Evolutionary conservation across 208 protist genomes (phyloP), one percentile per base, ranked within the genome.

Genomic region (Leishmania gerbilli): DNA sequence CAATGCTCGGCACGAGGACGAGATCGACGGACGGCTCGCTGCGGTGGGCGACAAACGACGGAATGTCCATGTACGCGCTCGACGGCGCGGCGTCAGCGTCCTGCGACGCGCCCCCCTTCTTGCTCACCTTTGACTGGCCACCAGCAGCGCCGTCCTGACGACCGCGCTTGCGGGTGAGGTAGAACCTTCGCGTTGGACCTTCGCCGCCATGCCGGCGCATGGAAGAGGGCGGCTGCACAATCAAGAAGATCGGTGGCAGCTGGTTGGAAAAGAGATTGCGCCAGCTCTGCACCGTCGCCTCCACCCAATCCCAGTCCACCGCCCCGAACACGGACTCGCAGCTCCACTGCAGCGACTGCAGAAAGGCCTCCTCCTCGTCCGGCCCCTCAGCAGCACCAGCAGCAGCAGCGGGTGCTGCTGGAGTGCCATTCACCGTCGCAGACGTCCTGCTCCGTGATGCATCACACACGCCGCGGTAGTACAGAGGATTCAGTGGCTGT

Each of bases 251-350:
- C 27, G 86, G 82, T 13, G 84, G 87, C 47, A 88, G 77, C 40
- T 81, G 75, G 55, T 85, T 87, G 2, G 77, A 83, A 82, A 92
- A 88, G 62, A 89, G 84, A 8, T 56, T 76, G 21, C 82, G 84
- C 90, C 90, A 96, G 62, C 74, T 76, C 53, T 79, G 74, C 64
- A 97, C 79, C 13, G 82, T 88, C 53, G 79, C 45, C 79, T 93
- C 87, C 31, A 96, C 91, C 94, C 94, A 97, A 83, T 86, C 86
- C 92, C 94, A 96, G 83, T 97, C 94, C 77, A 97, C 87, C 2
- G 71, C 75, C 75, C 92, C 92, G 81, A 97, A 97, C 34, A 93
- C 83, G 1, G 67, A 81, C 80, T 84, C 84, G 80, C 78, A 86
- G 77, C 80, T 91, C 91, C 77, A 94, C 81, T 81, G 92, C 88